phyloP scores from a whole-genome alignment of 129 eudicot species.

The Helichrysum umbraculigerum region DNA sequence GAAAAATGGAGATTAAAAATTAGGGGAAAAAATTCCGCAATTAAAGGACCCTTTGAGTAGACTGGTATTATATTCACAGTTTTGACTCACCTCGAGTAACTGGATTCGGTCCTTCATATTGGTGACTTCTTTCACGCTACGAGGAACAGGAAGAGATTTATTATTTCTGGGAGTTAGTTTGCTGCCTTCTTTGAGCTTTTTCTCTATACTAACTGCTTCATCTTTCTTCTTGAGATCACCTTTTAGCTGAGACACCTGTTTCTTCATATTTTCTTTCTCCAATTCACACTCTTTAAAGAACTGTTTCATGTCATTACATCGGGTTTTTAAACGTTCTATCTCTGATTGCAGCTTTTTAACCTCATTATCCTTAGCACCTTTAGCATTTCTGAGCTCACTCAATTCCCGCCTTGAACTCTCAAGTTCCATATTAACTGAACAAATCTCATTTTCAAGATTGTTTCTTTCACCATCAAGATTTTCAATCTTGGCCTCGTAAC shows the following conservation, averaged over 20 bases:
- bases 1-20: no score
- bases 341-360: conserved; percentile 50
- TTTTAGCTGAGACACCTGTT: conserved; percentile 58
- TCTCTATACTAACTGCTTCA: conserved; percentile 61
- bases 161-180: conserved; percentile 46
- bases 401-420: conserved; percentile 46
- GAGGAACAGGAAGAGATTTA: conserved; percentile 39
- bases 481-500: conserved; percentile 42
- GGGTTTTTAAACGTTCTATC: conserved; percentile 52
- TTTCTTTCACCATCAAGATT: conserved; percentile 46
- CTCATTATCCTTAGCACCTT: conserved; percentile 50
- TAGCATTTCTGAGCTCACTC: conserved; percentile 34
- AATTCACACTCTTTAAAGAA: conserved; percentile 44
- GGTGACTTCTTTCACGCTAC: conserved; percentile 56
- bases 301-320: conserved; percentile 49
- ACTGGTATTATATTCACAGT: background rate
- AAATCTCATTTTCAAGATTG: conserved; percentile 40
- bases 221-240: conserved; percentile 72
- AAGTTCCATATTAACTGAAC: conserved; percentile 42
- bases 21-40: no score
- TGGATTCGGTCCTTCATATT: conserved; percentile 73
- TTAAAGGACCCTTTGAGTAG: background rate
- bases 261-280: conserved; percentile 64
- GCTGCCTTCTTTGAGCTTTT: conserved; percentile 60
- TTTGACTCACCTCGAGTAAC: conserved; percentile 69